Evolutionary conservation across 345 rosid genomes (phyloP), one percentile per base, ranked within the genome.

Genomic region (Aethionema arabicum): DNA sequence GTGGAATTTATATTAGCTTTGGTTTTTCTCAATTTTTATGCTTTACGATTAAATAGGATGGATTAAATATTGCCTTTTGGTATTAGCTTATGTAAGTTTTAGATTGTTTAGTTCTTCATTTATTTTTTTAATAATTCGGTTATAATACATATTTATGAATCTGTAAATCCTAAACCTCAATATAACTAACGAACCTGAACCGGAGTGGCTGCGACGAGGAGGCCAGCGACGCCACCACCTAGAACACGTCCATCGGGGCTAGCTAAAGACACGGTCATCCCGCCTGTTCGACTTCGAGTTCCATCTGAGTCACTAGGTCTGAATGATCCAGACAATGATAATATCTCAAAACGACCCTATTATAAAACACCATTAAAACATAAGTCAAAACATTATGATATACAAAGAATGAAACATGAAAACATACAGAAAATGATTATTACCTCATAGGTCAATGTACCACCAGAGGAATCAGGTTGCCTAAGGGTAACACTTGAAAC

Each of bases 261-360:
- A 3, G 87, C 91, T 35, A 92, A 70, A 2, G 97, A 90, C 46
- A 92, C 96, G 4, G 88, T 92, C 95, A 92, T 90, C 59, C 99
- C 97, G 4, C 99, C 99, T 7, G 96, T 82, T 62, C 98, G 72
- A 82, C 88, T 84, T 41, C 88, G 66, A 32, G 90, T 75, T 47
- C 96, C 97, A 36, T 82, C 88, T 43, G 69, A 78, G 63, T 90
- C 97, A 12, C 64, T 85, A 11, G 95, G 99, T 88, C 85, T 90
- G 76, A 92, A 92, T 56, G 99, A 84, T 59, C 99, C 99, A 1
- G 99, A 87, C 62, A 92, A 59, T 38, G 99, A 92, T 30, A 92
- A 70, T 73, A 92, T 89, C 80, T 92, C 99, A 59, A 90, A 92
- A 45, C 96, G 91, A 52, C 99, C 98, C 99, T 92, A n/a, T n/a